These are phyloP conservation scores for Gastrolobium bilobum DNA, from an alignment of 306 rosid genomes.

Conservation along the genomic window DNA sequence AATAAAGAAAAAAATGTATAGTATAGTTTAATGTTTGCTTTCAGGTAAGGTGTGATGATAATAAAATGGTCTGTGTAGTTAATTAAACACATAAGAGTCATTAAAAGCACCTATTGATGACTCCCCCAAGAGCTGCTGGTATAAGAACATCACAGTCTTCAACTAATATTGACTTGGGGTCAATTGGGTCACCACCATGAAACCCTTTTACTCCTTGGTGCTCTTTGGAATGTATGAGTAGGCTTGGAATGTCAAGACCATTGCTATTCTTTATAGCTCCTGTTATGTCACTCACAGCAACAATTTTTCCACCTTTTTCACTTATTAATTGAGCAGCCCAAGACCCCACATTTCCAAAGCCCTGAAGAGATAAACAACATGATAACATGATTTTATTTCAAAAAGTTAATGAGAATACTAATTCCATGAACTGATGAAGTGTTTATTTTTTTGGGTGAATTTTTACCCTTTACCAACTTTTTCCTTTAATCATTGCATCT, in stretches of 20 bases:
- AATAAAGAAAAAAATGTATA: too few relatives aligned
- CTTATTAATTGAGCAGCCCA: constrained; percentile 89
- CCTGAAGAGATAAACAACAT: constrained; percentile 55
- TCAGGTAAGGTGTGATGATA: too few relatives aligned
- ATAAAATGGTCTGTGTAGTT: too few relatives aligned
- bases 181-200: constrained; percentile 73
- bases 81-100: not conserved
- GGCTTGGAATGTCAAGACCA: constrained; percentile 82
- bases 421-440: not conserved
- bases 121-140: constrained; percentile 93
- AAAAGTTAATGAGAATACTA: constrained; percentile 5
- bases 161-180: constrained; percentile 69
- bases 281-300: constrained; percentile 87
- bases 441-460: not conserved
- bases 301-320: constrained; percentile 90
- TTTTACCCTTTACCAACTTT: not conserved
- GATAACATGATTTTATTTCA: not conserved
- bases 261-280: constrained; percentile 82
- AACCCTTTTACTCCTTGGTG: constrained; percentile 73
- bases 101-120: constrained; percentile 67
- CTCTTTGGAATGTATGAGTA: constrained; percentile 68
- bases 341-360: constrained; percentile 95
- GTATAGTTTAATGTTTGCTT: too few relatives aligned
- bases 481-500: not conserved
- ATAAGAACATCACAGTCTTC: constrained; percentile 88